These are phyloP conservation scores for Iris pallida DNA, from an alignment of 116 monocot species.

Conservation along the genomic window DNA sequence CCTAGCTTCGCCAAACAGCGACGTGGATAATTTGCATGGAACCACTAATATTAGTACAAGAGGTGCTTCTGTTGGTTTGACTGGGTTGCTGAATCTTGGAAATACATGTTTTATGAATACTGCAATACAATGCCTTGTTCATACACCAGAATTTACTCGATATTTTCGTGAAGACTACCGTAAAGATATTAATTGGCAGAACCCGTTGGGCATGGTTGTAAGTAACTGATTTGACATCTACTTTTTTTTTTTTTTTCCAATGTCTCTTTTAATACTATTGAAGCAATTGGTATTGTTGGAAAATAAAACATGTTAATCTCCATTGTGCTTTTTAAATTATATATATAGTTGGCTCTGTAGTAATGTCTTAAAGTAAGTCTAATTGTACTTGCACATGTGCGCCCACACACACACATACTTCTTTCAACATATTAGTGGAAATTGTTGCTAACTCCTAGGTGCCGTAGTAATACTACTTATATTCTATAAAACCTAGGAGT, in stretches of 20 bases:
- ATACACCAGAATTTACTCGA: conserved; percentile 93
- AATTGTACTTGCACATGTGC: too few species aligned
- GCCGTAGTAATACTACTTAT: too few species aligned
- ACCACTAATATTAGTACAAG: conserved; percentile 47
- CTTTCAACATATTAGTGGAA: too few species aligned
- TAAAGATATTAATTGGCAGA: conserved; percentile 95
- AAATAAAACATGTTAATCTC: too few species aligned
- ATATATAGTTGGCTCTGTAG: too few species aligned
- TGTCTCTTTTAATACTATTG: background rate
- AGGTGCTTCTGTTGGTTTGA: conserved; percentile 72
- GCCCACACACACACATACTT: too few species aligned
- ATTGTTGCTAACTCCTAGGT: too few species aligned
- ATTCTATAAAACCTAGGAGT: too few species aligned
- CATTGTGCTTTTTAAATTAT: too few species aligned
- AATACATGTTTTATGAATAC: conserved; percentile 99
- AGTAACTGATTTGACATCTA: conserved; percentile 32
- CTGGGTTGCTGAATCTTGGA: conserved; percentile 86
- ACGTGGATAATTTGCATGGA: conserved; percentile 60
- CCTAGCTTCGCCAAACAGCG: conserved; percentile 59
- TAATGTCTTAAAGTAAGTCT: too few species aligned
- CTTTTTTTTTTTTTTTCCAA: background rate
- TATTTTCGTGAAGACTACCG: conserved; percentile 94
- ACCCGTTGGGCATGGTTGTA: conserved; percentile 97
- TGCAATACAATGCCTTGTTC: conserved; percentile 96
- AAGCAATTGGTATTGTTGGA: background rate